Evolutionary conservation across 2,329 filamentous ascomycete species (phyloP), one percentile per base, ranked within the genome.

Genomic region (Raffaelea arxii): DNA sequence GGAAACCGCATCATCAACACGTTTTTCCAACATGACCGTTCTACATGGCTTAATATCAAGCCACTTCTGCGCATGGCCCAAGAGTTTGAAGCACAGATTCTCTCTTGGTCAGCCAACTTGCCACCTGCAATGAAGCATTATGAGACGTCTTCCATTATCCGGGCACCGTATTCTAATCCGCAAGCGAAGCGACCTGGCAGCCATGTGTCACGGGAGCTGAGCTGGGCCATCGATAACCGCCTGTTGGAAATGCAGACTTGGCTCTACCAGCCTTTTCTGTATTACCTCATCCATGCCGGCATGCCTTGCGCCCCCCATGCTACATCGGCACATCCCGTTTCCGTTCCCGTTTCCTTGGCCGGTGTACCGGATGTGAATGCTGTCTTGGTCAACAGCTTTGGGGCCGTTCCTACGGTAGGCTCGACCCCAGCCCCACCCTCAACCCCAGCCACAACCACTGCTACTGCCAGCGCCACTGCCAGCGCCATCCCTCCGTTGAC

Each of bases 1-100:
- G 41, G 27, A 25, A 43, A 43, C 41, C 41, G 41, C 41, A 43
- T 43, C 27, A 32, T 43, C 24, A 30, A 43, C 41, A 36, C 32
- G 14, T 36, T 36, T n/a, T 36, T 36, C 32, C 32, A 36, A 18
- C 38, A 40, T 9, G 19, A 4, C 4, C 38, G 38, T 10, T 24
- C 19, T 4, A 24, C 38, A 12, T 40, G 38, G 38, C 19, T 4
- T 11, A 9, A 40, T 23, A 24, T 40, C 38, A 40, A 40, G 38
- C 38, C 38, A 12, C 38, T 40, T 21, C 38, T 40, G 38, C 38
- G 38, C 38, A 40, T 40, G 21, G 38, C 38, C 4, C 38, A 40
- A 23, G 38, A 40, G 21, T 40, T 40, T 16, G 38, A 40, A 23
- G 38, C 38, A 9, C 38, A 40, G 38, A 16, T 40, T 4, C 18